Percentiles rank a stretch among this genome's conserved stretches.
Conservation (phyloP, 345 rosid species). For the Citrus glauca region DNA sequence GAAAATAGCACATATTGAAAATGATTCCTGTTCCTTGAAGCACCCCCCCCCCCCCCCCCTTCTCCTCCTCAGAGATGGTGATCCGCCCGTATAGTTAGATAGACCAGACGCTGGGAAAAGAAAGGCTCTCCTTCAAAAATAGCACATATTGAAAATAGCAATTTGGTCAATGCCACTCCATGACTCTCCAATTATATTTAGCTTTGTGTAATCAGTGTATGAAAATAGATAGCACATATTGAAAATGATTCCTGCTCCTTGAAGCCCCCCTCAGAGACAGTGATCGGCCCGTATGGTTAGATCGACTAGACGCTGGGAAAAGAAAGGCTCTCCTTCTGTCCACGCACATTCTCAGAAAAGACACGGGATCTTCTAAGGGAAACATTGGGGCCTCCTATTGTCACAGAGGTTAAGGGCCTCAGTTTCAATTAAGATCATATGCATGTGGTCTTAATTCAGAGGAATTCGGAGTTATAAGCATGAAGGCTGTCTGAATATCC, state of each 20-base stretch:
- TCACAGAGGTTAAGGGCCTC: background rate
- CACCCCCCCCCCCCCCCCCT: no score
- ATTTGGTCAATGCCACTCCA: background rate
- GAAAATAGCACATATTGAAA: background rate
- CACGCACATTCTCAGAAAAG: background rate
- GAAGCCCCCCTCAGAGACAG: background rate
- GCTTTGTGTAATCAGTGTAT: background rate
- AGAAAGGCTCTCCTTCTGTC: background rate
- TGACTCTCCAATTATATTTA: background rate
- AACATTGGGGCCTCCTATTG: background rate
- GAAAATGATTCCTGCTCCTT: background rate
- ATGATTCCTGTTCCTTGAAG: background rate
- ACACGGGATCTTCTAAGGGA: background rate
- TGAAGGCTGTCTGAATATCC: conserved; percentile 5
- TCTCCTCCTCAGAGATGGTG: background rate
- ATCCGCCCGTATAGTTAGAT: no score
- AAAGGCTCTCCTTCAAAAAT: background rate
- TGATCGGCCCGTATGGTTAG: no score
- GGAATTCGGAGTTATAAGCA: background rate
- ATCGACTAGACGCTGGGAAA: background rate
- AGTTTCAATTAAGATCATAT: conserved; percentile 4
- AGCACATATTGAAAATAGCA: no score
- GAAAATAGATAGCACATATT: background rate
- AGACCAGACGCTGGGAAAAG: background rate
- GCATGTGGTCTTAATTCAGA: background rate